Conservation (phyloP, 352 stramenopile genomes). For the Hyaloperonospora brassicae region DNA sequence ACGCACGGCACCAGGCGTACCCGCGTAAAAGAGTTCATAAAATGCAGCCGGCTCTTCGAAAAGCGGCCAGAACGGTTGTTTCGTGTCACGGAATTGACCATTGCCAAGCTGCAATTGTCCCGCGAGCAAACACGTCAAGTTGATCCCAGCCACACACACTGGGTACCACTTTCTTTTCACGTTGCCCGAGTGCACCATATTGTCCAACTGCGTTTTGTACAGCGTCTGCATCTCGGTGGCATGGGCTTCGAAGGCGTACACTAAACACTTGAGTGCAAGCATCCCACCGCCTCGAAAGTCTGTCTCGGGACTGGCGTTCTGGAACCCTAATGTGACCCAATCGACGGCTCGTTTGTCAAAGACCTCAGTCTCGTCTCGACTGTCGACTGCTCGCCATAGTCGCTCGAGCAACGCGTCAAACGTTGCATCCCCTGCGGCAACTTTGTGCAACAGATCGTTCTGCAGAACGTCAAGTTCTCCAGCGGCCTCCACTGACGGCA, state of each 20-base stretch:
- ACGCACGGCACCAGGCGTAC: slow-evolving; percentile 13
- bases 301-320: slow-evolving; percentile 67
- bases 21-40: slow-evolving; percentile 67
- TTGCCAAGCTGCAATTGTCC: slow-evolving; percentile 61
- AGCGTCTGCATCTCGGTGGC: slow-evolving; percentile 61
- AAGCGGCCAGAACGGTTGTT: slow-evolving; percentile 50
- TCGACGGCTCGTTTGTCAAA: slow-evolving; percentile 45
- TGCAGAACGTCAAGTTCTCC: slow-evolving; percentile 49
- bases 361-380: neutral
- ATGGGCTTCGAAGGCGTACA: slow-evolving; percentile 75
- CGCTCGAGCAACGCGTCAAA: slow-evolving; percentile 56
- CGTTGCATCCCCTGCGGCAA: slow-evolving; percentile 42
- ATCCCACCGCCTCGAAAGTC: slow-evolving; percentile 78
- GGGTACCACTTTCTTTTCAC: slow-evolving; percentile 65
- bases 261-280: slow-evolving; percentile 75
- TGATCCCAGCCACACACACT: slow-evolving; percentile 75
- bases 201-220: slow-evolving; percentile 39
- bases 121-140: slow-evolving; percentile 74
- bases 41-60: slow-evolving; percentile 83
- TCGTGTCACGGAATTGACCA: slow-evolving; percentile 37
- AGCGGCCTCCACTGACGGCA: slow-evolving; percentile 33
- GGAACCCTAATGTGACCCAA: slow-evolving; percentile 74
- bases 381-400: slow-evolving; percentile 48
- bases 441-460: slow-evolving; percentile 57
- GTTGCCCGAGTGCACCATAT: slow-evolving; percentile 4